These are phyloP conservation scores for Globisporangium ultimum DNA, from an alignment of 352 stramenopile genomes.

Conservation along the genomic window DNA sequence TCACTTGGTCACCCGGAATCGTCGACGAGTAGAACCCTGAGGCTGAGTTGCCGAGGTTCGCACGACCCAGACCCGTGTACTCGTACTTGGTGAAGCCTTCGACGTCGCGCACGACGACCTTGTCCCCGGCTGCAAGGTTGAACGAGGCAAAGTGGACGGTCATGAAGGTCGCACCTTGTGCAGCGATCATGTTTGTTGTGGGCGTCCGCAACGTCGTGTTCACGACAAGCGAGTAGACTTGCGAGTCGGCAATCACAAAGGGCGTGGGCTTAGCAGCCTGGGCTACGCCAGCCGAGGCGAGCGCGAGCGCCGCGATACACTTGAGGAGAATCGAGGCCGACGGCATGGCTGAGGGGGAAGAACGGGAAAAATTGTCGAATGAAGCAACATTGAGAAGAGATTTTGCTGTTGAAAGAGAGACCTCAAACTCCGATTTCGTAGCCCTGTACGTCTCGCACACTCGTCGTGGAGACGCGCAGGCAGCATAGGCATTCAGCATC, in stretches of 20 bases:
- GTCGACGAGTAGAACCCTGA: slow-evolving; percentile 27
- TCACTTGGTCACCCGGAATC: slow-evolving; percentile 18
- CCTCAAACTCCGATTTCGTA: no score
- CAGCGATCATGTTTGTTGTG: slow-evolving; percentile 15
- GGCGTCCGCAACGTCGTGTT: slow-evolving; percentile 20
- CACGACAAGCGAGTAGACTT: slow-evolving; percentile 18
- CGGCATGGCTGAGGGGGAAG: background rate
- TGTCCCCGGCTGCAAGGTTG: slow-evolving; percentile 26
- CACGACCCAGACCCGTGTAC: slow-evolving; percentile 29
- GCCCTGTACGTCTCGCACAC: no score
- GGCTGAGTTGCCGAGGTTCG: slow-evolving; percentile 22
- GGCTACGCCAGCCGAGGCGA: background rate
- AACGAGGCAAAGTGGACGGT: slow-evolving; percentile 42
- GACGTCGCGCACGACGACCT: slow-evolving; percentile 19
- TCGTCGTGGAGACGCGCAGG: no score
- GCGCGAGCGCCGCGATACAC: background rate
- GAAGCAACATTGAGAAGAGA: background rate
- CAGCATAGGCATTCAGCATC: no score
- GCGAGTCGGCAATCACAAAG: slow-evolving; percentile 17
- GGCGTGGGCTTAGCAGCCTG: slow-evolving; percentile 5
- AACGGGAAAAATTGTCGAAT: background rate
- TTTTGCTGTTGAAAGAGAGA: no score
- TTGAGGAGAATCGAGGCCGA: slow-evolving; percentile 1
- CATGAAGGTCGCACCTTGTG: slow-evolving; percentile 28
- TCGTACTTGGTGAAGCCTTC: slow-evolving; percentile 17